These are phyloP conservation scores for Erodium trifolium DNA, from an alignment of 441 rosid genomes.

Conservation along the genomic window DNA sequence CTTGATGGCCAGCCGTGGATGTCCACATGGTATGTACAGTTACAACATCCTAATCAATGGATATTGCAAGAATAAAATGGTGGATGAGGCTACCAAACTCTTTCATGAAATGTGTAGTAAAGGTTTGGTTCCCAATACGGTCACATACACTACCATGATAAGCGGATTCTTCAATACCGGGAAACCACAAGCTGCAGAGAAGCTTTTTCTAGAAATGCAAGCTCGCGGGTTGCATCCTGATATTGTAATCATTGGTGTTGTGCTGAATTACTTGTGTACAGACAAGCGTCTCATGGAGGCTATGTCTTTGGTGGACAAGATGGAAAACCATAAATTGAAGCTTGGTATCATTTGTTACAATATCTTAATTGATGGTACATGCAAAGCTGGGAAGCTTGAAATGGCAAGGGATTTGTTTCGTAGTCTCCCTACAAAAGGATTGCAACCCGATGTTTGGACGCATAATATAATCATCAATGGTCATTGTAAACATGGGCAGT, in stretches of 20 bases:
- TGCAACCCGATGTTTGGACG: no score
- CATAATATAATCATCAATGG: constrained; percentile 21
- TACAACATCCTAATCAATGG: no score
- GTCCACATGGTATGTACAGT: no score
- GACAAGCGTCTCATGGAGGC: constrained; percentile 14
- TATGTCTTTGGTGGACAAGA: constrained; percentile 10
- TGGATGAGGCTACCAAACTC: no score
- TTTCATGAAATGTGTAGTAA: no score
- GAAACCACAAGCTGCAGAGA: background rate
- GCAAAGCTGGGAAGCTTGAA: no score
- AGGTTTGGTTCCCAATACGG: no score
- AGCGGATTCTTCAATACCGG: background rate
- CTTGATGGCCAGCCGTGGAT: no score
- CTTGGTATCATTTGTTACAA: no score
- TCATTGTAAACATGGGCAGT: constrained; percentile 16
- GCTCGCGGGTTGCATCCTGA: background rate
- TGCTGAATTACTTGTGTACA: constrained; percentile 24
- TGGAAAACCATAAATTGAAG: no score
- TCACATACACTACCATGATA: no score
- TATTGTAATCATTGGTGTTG: constrained; percentile 1
- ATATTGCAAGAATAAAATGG: no score
- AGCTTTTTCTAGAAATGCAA: background rate
- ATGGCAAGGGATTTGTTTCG: constrained; percentile 27
- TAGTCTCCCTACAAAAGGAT: background rate
- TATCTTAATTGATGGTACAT: constrained; percentile 30